Base-by-base conservation (phyloP, 192 early-diverging fungal species). In the Rhizoclosmatium globosum region DNA sequence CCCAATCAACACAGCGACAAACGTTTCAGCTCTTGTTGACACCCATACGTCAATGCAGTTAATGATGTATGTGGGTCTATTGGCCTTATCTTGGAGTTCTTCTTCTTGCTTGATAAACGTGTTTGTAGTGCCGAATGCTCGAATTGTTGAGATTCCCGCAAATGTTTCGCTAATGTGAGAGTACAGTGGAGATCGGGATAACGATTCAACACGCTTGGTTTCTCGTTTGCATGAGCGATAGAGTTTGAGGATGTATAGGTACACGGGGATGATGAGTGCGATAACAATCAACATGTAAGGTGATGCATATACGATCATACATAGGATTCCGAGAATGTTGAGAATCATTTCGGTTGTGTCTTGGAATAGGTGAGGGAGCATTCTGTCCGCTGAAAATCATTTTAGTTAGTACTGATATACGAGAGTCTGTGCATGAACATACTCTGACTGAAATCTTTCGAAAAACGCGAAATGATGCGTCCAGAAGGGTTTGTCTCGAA, bases 11-110 rank as follows among this genome's bases (percentile, higher is more conserved):
- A n/a, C 17, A 19, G 64, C 74, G 38, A 69, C 66, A 41, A 64
- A 68, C 47, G 66, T 46, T 69, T 76, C 74, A 45, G 53, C 62
- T 42, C 74, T 65, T 9, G 43, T 47, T 2, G 53, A n/a, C 66
- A 76, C 48, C 94, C 94, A 94, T 85, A 95, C 84, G 79, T 91
- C 88, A 60, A 94, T 88, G 79, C 89, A 94, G 13, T 93, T 90
- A 19, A 93, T 85, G 82, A 95, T 94, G 82, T 94, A 92, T 57
- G 82, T 86, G 11, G 77, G 77, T 47, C 67, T 41, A 46, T 78
- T 78, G 38, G 67, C 77, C 13, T 6, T 41, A 79, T 97, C 70
- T 21, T 68, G 60, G 53, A 68, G 46, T n/a, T 46, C 38, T 64
- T 76, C 61, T 64, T 82, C 38, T 64, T 94, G 89, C 61, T 89